A percentile compares a stretch with the other conserved stretches of the same genome.
These are phyloP conservation scores for Nannochloropsis granulata DNA, from an alignment of 108 stramenopile genomes.

Conservation along the genomic window DNA sequence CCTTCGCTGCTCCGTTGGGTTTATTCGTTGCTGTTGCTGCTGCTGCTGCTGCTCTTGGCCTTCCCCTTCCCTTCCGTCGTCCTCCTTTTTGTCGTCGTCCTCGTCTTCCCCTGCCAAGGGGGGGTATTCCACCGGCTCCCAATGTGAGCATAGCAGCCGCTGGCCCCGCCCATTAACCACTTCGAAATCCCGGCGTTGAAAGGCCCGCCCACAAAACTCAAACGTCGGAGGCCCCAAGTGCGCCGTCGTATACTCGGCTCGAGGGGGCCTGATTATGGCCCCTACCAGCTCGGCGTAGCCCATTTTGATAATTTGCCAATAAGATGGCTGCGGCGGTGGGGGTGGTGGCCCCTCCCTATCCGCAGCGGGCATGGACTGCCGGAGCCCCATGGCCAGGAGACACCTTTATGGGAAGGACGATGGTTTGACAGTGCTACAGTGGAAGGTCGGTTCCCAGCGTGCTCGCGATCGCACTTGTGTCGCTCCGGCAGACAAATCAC, in stretches of 20 bases:
- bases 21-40: conserved; percentile 4
- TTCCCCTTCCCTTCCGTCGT: neutral
- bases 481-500: no score
- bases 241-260: conserved; percentile 53
- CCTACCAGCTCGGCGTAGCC: conserved; percentile 53
- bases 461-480: no score
- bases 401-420: no score
- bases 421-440: no score
- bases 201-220: conserved; percentile 40
- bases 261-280: conserved; percentile 93
- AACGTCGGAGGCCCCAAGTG: conserved; percentile 52
- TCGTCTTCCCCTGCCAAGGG: neutral
- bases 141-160: conserved; percentile 73
- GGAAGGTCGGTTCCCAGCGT: no score
- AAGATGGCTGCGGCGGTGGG: neutral
- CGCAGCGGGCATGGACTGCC: neutral
- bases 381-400: neutral
- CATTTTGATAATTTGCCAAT: neutral
- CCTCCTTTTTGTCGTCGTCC: neutral
- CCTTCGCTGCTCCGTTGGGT: neutral
- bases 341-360: neutral
- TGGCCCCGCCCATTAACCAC: conserved; percentile 71
- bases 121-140: conserved; percentile 70
- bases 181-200: conserved; percentile 80
- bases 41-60: neutral